Evolutionary conservation across 2,329 filamentous ascomycete genomes (phyloP), one percentile per base, ranked within the genome.

Genomic region (Cercospora brassicicola): DNA sequence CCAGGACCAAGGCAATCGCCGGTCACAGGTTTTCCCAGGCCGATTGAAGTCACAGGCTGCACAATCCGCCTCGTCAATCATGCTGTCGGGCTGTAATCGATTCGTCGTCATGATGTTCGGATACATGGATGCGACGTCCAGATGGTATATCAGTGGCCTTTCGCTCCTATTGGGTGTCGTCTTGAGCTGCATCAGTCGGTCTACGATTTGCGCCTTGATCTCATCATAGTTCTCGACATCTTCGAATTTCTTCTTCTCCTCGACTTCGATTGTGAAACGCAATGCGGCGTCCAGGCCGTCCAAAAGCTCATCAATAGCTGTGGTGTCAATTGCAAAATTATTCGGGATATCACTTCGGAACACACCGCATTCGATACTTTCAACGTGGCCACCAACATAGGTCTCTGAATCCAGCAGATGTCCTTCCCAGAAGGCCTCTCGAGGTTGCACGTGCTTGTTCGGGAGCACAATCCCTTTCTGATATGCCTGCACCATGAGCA

Each of bases 71-170:
- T 99, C 96, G 59, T 94, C 85, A 64, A 99, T 96, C 93, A 99
- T 96, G n/a, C 95, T 98, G 79, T 99, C 95, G 0, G 95, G 95
- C 74, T 99, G 95, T 57, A 99, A 81, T 79, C 95, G 91, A 79
- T 99, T 99, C 1, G 95, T 99, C 1, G 96, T 99, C 96, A 99
- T 99, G 79, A 99, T 99, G 80, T 99, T 99, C 9, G 95, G 95
- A 78, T 99, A 99, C 95, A 99, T 99, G 68, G 95, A 97, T 18
- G 95, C 95, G 67, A 99, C 96, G 77, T 99, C 95, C 82, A 99
- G 84, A 85, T 99, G 95, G 81, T 99, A 99, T 72, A 99, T 99
- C 33, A 96, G 87, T 4, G 95, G 95, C 53, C 89, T 85, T 79
- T 99, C 95, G 73, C 85, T 89, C 70, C 95, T 87, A 75, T 96